These are phyloP conservation scores for Trametes pubescens DNA, from an alignment of 1,284 basidiomycete species.

Conservation along the genomic window DNA sequence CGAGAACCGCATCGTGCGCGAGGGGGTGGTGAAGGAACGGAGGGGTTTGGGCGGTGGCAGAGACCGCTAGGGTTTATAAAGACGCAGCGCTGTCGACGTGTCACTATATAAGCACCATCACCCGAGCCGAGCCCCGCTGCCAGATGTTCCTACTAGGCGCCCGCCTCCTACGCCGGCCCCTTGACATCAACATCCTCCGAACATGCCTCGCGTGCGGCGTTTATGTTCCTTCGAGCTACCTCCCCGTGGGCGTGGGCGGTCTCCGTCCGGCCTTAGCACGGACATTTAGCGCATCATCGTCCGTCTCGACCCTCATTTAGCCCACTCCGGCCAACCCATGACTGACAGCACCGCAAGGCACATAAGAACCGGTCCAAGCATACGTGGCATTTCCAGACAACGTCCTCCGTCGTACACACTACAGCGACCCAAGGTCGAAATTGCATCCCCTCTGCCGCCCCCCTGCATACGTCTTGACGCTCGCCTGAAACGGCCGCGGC, in stretches of 20 bases:
- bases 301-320: conserved; percentile 16
- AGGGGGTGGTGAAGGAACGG: conserved; percentile 31
- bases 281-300: conserved; percentile 30
- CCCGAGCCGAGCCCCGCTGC: conserved; percentile 26
- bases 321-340: conserved; percentile 22
- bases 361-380: conserved; percentile 7
- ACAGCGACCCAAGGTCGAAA: conserved; percentile 68
- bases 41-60: conserved; percentile 21
- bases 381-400: conserved; percentile 32
- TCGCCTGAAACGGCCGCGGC: conserved; percentile 67
- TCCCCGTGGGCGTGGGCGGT: neutral
- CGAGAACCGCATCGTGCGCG: conserved; percentile 68
- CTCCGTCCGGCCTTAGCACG: conserved; percentile 26
- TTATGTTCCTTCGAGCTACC: conserved; percentile 8
- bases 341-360: conserved; percentile 15
- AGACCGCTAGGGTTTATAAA: conserved; percentile 32
- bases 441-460: conserved; percentile 71
- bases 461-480: conserved; percentile 63
- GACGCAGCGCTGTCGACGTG: conserved; percentile 33
- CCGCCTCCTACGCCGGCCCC: neutral
- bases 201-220: conserved; percentile 7
- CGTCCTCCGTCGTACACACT: conserved; percentile 29
- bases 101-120: conserved; percentile 34
- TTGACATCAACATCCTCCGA: conserved; percentile 21
- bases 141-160: conserved; percentile 11